Conservation (phyloP, 2,329 filamentous ascomycete species). For the Hypocrella siamensis region DNA sequence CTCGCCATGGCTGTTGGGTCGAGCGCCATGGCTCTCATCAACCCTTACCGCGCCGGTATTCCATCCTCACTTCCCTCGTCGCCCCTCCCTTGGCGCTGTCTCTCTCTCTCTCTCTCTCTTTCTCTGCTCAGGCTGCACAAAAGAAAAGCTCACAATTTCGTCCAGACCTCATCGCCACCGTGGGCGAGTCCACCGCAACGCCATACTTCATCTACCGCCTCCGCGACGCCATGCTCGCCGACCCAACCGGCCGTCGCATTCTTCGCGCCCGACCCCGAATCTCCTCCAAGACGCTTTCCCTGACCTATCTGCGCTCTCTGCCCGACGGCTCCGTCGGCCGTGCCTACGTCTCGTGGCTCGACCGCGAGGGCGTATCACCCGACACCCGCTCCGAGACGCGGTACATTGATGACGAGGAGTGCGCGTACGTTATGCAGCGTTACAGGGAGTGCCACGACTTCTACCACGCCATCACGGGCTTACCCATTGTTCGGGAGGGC, state of each 20-base stretch:
- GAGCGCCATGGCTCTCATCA: slow-evolving; percentile 45
- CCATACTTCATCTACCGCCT: slow-evolving; percentile 92
- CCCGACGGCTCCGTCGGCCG: slow-evolving; percentile 62
- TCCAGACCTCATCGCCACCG: slow-evolving; percentile 76
- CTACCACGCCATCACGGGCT: slow-evolving; percentile 83
- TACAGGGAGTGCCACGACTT: slow-evolving; percentile 98
- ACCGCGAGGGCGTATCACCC: slow-evolving; percentile 81
- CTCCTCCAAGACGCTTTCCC: slow-evolving; percentile 53
- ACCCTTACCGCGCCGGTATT: slow-evolving; percentile 66
- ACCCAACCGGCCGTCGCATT: slow-evolving; percentile 75
- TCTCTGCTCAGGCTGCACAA: background rate
- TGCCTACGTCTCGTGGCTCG: slow-evolving; percentile 80
- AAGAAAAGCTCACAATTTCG: background rate
- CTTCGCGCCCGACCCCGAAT: slow-evolving; percentile 81
- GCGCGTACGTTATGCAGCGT: slow-evolving; percentile 95
- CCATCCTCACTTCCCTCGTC: background rate
- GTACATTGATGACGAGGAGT: slow-evolving; percentile 90
- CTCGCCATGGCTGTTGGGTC: slow-evolving; percentile 53
- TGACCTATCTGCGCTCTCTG: slow-evolving; percentile 55
- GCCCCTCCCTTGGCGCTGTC: background rate
- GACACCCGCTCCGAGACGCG: slow-evolving; percentile 72
- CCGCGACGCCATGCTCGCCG: slow-evolving; percentile 76
- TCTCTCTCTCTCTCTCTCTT: background rate
- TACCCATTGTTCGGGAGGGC: slow-evolving; percentile 86
- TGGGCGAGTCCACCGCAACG: slow-evolving; percentile 88